A percentile compares a stretch with the other conserved stretches of the same genome.
Conservation (phyloP, 2,329 filamentous ascomycete genomes). For the Pseudogymnoascus sp. region DNA sequence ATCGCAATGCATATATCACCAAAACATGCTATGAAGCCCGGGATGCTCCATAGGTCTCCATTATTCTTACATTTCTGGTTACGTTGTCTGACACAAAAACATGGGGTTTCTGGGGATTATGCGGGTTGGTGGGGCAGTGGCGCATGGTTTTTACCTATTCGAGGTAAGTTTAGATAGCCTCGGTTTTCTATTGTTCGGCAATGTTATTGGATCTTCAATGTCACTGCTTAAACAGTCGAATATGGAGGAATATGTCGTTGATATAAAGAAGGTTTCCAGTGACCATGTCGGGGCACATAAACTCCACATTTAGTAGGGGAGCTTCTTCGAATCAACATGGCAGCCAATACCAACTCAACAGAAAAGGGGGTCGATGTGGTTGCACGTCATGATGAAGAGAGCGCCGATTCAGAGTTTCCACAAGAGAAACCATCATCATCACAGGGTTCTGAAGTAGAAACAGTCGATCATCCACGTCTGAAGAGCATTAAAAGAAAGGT, state of each 20-base stretch:
- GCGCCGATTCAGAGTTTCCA: background rate
- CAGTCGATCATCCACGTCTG: background rate
- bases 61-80: background rate
- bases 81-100: background rate
- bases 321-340: background rate
- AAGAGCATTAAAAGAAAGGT: background rate
- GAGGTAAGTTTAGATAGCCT: slow-evolving; percentile 3
- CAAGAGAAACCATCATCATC: background rate
- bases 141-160: background rate
- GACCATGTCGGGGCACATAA: background rate
- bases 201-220: background rate
- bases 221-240: background rate
- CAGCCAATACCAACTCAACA: background rate
- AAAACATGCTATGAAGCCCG: background rate
- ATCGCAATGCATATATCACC: background rate
- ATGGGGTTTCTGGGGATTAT: background rate
- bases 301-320: background rate
- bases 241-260: background rate
- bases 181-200: slow-evolving; percentile 6
- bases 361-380: background rate
- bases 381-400: background rate
- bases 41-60: background rate
- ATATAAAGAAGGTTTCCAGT: slow-evolving; percentile 4
- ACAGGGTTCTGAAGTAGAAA: background rate
- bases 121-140: background rate